Conservation (phyloP, 805 yeast genomes). For the Nakazawaea wyomingensis region DNA sequence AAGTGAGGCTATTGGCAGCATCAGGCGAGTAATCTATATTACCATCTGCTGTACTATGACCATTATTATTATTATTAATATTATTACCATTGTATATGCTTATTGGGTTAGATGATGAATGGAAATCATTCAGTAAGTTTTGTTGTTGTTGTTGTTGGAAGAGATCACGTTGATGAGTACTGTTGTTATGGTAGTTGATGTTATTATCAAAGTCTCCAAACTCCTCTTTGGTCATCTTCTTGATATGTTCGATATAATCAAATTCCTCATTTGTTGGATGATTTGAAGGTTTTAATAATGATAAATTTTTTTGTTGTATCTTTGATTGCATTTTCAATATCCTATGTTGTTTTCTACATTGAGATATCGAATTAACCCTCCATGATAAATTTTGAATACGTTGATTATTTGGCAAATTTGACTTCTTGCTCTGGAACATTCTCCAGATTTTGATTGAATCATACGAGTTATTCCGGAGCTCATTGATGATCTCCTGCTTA, state of each 20-base stretch:
- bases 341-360: slow-evolving; percentile 1
- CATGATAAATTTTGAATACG: slow-evolving; percentile 30
- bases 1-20: slow-evolving; percentile 17
- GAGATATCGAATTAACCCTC: slow-evolving; percentile 23
- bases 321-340: slow-evolving; percentile 9
- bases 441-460: slow-evolving; percentile 28
- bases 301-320: slow-evolving; percentile 17
- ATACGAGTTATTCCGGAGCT: slow-evolving; percentile 20
- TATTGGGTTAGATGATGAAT: slow-evolving; percentile 18
- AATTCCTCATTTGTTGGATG: slow-evolving; percentile 22
- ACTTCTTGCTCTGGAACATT: slow-evolving; percentile 30
- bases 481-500: slow-evolving; percentile 25
- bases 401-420: slow-evolving; percentile 28
- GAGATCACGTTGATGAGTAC: neutral
- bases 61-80: neutral
- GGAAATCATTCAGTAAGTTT: neutral
- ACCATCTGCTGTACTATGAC: neutral
- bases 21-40: slow-evolving; percentile 20
- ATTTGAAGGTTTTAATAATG: slow-evolving; percentile 14
- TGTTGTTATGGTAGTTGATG: slow-evolving; percentile 2
- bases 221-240: slow-evolving; percentile 30
- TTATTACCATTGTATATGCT: slow-evolving; percentile 18
- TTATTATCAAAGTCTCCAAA: slow-evolving; percentile 23
- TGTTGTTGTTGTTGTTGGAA: slow-evolving; percentile 5
- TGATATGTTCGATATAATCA: slow-evolving; percentile 32